Evolutionary conservation across 2,329 filamentous ascomycete species (phyloP), one percentile per base, ranked within the genome.

Genomic region (Hirsutella thompsonii): DNA sequence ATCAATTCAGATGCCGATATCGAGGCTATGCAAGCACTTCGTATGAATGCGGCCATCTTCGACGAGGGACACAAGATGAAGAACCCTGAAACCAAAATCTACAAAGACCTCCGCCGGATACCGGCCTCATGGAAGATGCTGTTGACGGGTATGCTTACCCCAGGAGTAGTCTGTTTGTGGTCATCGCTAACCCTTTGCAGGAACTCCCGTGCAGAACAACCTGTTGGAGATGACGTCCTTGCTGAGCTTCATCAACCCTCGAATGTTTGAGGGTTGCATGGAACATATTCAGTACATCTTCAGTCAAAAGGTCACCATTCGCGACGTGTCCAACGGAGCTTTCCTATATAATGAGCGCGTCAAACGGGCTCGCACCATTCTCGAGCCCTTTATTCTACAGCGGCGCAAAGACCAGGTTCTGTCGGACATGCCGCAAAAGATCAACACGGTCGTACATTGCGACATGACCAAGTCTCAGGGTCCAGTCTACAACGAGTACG

Each of bases 51-150:
- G 1, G 72, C 73, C 50, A 81, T 98, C 10, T 98, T 88, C 53
- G 92, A 98, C 55, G 92, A 98, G 62, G 92, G 90, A 0, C 92
- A 98, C 61, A 80, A 86, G 54, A 67, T 98, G 58, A 94, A 94
- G 64, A 96, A 94, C 56, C 80, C 81, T 2, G 79, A 80, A 37
- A 93, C 89, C 0, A 78, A 84, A 40, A 72, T 86, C 5, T 95
- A 95, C 59, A 75, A 78, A 52, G 81, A 84, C 45, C 69, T 96
- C 40, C 79, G 84, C 53, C 73, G 76, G 29, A 88, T 98, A 41
- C 74, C 74, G 0, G 81, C 87, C 0, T 66, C 76, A n/a, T 95
- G 92, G 71, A 80, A 88, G 46, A 74, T 98, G 39, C 70, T 98
- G 4, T 73, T 98, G 9, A 66, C 63, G 11, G 60, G 60, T 62